phyloP scores from a whole-genome alignment of 1,284 basidiomycete genomes.

The Pyrrhoderma lamaoense region DNA sequence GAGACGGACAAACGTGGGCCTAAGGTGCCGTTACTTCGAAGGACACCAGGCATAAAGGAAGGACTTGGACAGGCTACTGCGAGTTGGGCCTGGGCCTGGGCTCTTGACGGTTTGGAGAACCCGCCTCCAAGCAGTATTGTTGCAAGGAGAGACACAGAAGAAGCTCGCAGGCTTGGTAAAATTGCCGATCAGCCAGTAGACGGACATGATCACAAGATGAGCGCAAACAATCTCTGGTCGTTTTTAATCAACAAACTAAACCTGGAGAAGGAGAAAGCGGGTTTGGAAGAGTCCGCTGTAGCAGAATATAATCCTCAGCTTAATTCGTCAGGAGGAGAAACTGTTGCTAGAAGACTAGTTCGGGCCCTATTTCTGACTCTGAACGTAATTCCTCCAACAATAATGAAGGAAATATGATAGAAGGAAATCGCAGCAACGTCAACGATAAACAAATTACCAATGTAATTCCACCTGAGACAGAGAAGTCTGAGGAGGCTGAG shows the following conservation, averaged over 20 bases:
- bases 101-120: constrained; percentile 60
- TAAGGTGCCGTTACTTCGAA: too few relatives aligned
- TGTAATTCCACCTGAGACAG: too few relatives aligned
- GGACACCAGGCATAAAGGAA: constrained; percentile 36
- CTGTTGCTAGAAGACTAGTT: too few relatives aligned
- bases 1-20: constrained; percentile 21
- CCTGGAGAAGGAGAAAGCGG: constrained; percentile 13
- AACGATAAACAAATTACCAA: too few relatives aligned
- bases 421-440: too few relatives aligned
- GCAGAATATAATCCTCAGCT: too few relatives aligned
- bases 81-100: constrained; percentile 70
- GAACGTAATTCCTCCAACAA: too few relatives aligned
- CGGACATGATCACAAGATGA: constrained; percentile 47
- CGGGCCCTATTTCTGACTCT: too few relatives aligned
- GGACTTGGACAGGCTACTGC: constrained; percentile 39
- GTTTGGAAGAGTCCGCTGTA: too few relatives aligned
- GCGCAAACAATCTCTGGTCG: constrained; percentile 65
- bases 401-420: too few relatives aligned
- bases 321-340: too few relatives aligned
- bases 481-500: too few relatives aligned
- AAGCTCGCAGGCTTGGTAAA: constrained; percentile 61
- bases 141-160: constrained; percentile 66
- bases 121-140: constrained; percentile 81
- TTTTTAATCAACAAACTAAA: constrained; percentile 34
- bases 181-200: constrained; percentile 60